Evolutionary conservation across 1,284 basidiomycete genomes (phyloP), one percentile per base, ranked within the genome.

Genomic region (Bondarzewia mesenterica): DNA sequence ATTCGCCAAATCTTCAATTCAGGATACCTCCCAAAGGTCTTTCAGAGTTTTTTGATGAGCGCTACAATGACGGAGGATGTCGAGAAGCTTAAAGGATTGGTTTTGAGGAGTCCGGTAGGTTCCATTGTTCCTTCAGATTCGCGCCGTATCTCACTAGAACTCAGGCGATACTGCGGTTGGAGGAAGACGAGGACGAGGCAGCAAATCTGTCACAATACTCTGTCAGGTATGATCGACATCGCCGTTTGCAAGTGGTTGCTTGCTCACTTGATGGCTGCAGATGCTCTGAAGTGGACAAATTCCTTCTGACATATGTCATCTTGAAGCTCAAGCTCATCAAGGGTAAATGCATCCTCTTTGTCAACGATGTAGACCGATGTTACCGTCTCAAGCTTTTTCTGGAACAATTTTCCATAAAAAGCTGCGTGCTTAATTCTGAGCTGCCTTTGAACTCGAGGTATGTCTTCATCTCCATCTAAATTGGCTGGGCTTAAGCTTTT

Each of bases 41-140:
- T 89, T 58, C 96, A 99, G 65, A 91, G 89, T 7, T 95, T 95
- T 65, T 72, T 99, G 43, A 97, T 99, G 93, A 93, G 89, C 62
- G 96, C 96, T 3, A 99, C 96, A 0, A 88, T 99, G 82, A 94
- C 93, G 16, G 89, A 93, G 57, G 96, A 99, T 59, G 91, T 99
- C 4, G 88, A 93, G 59, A 75, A 82, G 53, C 73, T 99, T 49
- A 95, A 96, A 64, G 91, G 92, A 4, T 74, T 98, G 26, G 77
- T 89, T 3, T 69, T 99, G 22, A 77, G 92, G 39, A 91, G 86
- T 66, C 93, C 94, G 4, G 93, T 94, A 57, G 50, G 85, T 16
- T 23, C 22, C 35, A 8, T 39, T n/a, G 6, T 20, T 25, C 23
- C 6, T 37, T 70, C 40, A 51, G 22, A 60, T 65, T 43, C 60